Evolutionary conservation across 495 filamentous ascomycete genomes (phyloP), one percentile per base, ranked within the genome.

Genomic region (Friedmanniomyces simplex): DNA sequence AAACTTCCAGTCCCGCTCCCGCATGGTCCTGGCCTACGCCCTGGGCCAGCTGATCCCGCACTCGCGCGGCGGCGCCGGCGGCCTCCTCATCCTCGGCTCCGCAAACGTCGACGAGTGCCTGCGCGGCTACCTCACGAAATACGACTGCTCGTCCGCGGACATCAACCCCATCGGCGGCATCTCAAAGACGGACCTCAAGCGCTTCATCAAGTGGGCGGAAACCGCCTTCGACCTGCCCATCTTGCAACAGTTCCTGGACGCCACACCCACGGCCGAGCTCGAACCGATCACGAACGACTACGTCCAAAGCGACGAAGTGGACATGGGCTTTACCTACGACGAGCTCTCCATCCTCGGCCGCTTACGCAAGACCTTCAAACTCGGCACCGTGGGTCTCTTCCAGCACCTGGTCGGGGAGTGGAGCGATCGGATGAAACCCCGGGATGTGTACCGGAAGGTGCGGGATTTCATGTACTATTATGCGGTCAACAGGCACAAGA

Each of bases 21-120:
- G 91, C 52, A 95, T 96, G 89, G 88, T 95, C 1, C 75, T 83
- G 0, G 78, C 86, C 0, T 95, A 95, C 67, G 66, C 82, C 10
- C 88, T 88, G 69, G 85, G 82, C 0, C 83, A 85, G 50, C 65
- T 88, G 28, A 69, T 88, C 0, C 81, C 84, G 0, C 79, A 76
- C 13, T 76, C 83, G 6, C 72, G 79, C 12, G 71, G 78, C 30
- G 71, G 76, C 14, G 71, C 67, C 8, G 74, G 74, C 18, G 79
- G 80, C 12, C 71, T 90, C 1, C 72, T 89, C 14, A 84, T 89
- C 10, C 77, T 83, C 57, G 88, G 74, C 50, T 78, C 69, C 52
- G 83, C 66, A 1, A 85, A 84, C 57, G 82, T 84, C 2, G 72
- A 76, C 46, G 76, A 81, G 63, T 69, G 79, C 8, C 50, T 70